A percentile compares a stretch with the other conserved stretches of the same genome.
Conservation (phyloP, 768 basidiomycete species). For the Suillus bovinus region DNA sequence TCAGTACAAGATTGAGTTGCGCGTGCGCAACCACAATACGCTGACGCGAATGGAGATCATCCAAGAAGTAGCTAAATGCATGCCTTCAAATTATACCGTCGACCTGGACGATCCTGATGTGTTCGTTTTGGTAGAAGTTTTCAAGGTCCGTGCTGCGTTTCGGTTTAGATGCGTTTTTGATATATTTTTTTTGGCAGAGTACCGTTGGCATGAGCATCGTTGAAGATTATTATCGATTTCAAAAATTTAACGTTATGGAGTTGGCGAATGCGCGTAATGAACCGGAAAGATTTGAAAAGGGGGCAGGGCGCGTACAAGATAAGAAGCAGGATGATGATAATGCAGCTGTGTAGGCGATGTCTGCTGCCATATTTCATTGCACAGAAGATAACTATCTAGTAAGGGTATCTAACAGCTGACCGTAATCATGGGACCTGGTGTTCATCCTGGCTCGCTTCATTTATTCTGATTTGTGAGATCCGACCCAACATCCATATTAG, state of each 20-base stretch:
- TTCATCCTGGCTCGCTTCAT: background rate
- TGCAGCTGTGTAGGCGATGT: background rate
- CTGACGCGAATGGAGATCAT: conserved; percentile 60
- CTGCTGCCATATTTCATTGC: background rate
- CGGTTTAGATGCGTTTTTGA: background rate
- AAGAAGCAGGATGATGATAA: conserved; percentile 12
- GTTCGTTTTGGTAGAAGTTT: conserved; percentile 79
- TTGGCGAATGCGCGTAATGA: conserved; percentile 55
- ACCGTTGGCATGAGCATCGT: conserved; percentile 77
- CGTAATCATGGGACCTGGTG: background rate
- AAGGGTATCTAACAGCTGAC: background rate
- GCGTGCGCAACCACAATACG: conserved; percentile 75
- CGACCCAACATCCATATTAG: background rate
- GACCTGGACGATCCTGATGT: conserved; percentile 67
- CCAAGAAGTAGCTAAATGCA: conserved; percentile 66
- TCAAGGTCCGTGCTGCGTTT: conserved; percentile 58
- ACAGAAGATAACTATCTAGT: background rate
- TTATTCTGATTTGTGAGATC: background rate
- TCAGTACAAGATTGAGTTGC: conserved; percentile 82
- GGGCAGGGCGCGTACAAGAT: conserved; percentile 33
- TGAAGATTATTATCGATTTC: conserved; percentile 65
- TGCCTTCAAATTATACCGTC: conserved; percentile 68
- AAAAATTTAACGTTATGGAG: conserved; percentile 81
- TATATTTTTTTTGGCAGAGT: conserved; percentile 52
- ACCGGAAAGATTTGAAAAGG: conserved; percentile 33